These are phyloP conservation scores for Metarhizium album DNA, from an alignment of 2,329 filamentous ascomycete genomes.

Conservation along the genomic window DNA sequence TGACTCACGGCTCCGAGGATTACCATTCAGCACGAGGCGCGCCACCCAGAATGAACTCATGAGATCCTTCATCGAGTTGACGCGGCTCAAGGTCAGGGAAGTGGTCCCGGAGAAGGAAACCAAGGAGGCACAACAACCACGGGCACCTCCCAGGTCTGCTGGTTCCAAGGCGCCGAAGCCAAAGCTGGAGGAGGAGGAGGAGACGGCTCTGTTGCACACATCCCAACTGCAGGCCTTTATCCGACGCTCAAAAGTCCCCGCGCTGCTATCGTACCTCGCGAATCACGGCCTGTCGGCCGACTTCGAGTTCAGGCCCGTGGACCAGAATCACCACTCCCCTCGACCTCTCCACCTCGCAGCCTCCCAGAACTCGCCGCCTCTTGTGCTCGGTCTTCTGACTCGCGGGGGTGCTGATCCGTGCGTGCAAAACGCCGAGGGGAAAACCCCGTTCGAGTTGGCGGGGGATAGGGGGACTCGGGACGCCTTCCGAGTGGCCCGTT, in stretches of 20 bases:
- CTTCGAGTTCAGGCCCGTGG: constrained; percentile 64
- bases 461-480: constrained; percentile 80
- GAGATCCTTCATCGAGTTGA: constrained; percentile 88
- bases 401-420: constrained; percentile 70
- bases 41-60: constrained; percentile 92
- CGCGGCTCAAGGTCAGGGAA: constrained; percentile 73
- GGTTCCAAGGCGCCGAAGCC: constrained; percentile 44
- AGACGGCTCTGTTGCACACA: constrained; percentile 72
- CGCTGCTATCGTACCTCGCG: constrained; percentile 71
- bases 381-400: constrained; percentile 66
- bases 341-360: constrained; percentile 81
- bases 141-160: constrained; percentile 23
- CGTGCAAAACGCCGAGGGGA: constrained; percentile 60
- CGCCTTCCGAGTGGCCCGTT: constrained; percentile 79
- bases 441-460: constrained; percentile 75
- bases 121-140: constrained; percentile 30
- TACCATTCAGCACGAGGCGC: constrained; percentile 85
- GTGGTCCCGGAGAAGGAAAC: constrained; percentile 54
- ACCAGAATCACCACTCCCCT: constrained; percentile 68
- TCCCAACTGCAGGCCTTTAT: constrained; percentile 81
- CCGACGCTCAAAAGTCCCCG: constrained; percentile 80
- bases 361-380: constrained; percentile 63
- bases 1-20: constrained; percentile 71
- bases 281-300: constrained; percentile 60
- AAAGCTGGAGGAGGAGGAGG: constrained; percentile 72